Evolutionary conservation across 176 grass and related monocot genomes (phyloP), one percentile per base, ranked within the genome.

Genomic region (Puccinellia tenuiflora): DNA sequence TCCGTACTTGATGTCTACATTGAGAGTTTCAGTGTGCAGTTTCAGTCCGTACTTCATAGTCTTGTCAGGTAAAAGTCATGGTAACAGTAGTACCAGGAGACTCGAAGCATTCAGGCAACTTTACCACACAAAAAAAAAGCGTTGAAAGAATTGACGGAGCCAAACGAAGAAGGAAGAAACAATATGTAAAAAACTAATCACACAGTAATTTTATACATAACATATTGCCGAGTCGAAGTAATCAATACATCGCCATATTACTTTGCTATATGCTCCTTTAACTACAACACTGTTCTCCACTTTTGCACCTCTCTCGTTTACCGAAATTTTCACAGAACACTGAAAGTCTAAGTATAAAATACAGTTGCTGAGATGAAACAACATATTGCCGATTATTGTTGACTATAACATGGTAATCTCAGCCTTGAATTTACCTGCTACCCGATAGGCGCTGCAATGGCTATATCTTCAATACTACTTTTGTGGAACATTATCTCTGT

Each of bases 401-500:
- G 42, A 47, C 38, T 75, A 74, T 60, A 69, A 47, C 24, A 79
- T 33, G 60, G 68, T 76, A 29, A 79, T 33, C 42, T 37, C 42
- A 25, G 18, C 56, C 53, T 77, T 22, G 15, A 69, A 78, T 72
- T 88, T 57, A 91, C 5, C 93, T 86, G 52, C 85, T 57, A 93
- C 12, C 93, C 90, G 59, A 81, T 99, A 81, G 86, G 89, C 30
- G 91, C 87, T 14, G 63, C 84, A 79, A 99, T 94, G 22, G 81
- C 81, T 82, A 96, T 93, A 85, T 98, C 92, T 85, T 96, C 89
- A 70, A 92, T 83, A 42, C 61, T 81, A 54, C 54, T 81, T 79
- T 89, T 88, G 64, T 90, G 89, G 73, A 98, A 89, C 86, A 90
- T 72, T 85, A 99, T 99, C 81, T 99, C 97, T 0, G 91, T 99